Evolutionary conservation across 257 asterid species (phyloP).

Genomic region (Gentiana straminea): DNA sequence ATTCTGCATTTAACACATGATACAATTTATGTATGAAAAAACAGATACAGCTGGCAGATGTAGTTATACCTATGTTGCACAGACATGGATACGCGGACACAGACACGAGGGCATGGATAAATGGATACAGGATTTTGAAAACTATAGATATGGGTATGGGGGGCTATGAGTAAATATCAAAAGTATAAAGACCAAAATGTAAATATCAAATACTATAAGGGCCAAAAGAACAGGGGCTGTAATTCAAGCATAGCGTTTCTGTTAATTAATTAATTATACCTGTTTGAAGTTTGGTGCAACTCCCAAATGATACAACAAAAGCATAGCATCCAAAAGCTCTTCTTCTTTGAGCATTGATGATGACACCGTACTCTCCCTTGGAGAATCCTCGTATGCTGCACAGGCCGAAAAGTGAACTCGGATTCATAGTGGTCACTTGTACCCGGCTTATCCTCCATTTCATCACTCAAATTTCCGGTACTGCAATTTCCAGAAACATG

Average conservation of each 20-base stretch:
- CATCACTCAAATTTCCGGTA: conserved; percentile 66
- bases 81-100: too few species aligned
- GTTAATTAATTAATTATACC: conserved; percentile 30
- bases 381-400: conserved; percentile 57
- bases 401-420: conserved; percentile 60
- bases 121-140: too few species aligned
- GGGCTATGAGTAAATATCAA: too few species aligned
- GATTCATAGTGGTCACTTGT: conserved; percentile 83
- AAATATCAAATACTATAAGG: too few species aligned
- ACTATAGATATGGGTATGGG: too few species aligned
- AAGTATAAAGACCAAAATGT: too few species aligned
- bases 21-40: too few species aligned
- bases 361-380: conserved; percentile 45
- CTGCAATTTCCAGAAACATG: conserved; percentile 78
- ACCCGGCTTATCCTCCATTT: conserved; percentile 78
- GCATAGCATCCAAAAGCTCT: conserved; percentile 94
- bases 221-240: too few species aligned
- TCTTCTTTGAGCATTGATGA: conserved; percentile 83
- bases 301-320: conserved; percentile 83
- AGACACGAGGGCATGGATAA: too few species aligned
- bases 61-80: too few species aligned
- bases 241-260: not conserved
- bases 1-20: too few species aligned
- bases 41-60: too few species aligned
- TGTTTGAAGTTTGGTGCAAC: conserved; percentile 94